A percentile compares a stretch with the other conserved stretches of the same genome.
These are phyloP conservation scores for Camillea tinctor DNA, from an alignment of 2,329 filamentous ascomycete species.

Conservation along the genomic window DNA sequence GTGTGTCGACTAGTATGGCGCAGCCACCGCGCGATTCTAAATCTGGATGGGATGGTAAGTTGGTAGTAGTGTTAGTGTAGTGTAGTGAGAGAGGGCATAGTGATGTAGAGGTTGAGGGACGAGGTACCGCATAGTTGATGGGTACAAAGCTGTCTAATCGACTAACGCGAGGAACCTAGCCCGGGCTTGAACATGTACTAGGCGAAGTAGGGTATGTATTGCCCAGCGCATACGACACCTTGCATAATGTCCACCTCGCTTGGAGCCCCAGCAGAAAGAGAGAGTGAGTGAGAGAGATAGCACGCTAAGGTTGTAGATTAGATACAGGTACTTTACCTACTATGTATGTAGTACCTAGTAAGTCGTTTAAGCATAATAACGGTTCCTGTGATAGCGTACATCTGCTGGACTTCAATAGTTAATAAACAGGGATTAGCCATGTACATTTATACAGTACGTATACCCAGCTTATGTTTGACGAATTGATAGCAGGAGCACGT, in stretches of 20 bases:
- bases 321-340: background rate
- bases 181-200: constrained; percentile 18
- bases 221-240: constrained; percentile 27
- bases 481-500: too few species aligned
- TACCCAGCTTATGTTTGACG: too few species aligned
- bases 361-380: background rate
- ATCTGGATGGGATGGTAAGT: constrained; percentile 27
- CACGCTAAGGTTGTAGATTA: background rate
- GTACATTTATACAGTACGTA: background rate
- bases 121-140: constrained; percentile 24
- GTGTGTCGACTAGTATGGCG: constrained; percentile 24
- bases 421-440: background rate
- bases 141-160: constrained; percentile 11
- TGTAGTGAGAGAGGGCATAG: constrained; percentile 3
- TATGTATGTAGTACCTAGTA: background rate
- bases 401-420: background rate
- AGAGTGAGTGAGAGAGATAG: background rate
- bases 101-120: constrained; percentile 10
- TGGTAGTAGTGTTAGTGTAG: background rate
- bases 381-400: background rate
- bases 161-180: constrained; percentile 16
- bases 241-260: constrained; percentile 27
- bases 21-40: constrained; percentile 34
- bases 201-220: constrained; percentile 8
- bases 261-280: too few species aligned